A percentile compares a stretch with the other conserved stretches of the same genome.
Conservation (phyloP, 306 rosid genomes). For the Adenanthera pavonina region DNA sequence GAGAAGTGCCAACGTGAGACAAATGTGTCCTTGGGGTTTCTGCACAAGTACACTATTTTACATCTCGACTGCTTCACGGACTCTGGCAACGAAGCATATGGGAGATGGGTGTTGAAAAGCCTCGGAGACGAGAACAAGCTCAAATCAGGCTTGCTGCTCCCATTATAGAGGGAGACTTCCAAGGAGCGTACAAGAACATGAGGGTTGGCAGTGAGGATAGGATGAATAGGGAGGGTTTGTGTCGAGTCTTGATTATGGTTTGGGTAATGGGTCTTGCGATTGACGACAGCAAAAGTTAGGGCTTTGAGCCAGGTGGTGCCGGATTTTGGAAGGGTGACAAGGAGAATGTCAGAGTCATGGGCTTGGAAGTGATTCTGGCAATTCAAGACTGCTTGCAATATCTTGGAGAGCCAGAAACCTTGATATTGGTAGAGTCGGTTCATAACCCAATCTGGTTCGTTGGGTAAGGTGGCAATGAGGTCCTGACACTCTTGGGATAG, state of each 20-base stretch:
- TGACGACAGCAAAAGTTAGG: slow-evolving; percentile 34
- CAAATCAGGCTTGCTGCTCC: slow-evolving; percentile 14
- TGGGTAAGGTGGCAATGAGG: too few relatives aligned
- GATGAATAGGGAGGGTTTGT: neutral
- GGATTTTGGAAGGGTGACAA: slow-evolving; percentile 45
- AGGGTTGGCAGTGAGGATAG: slow-evolving; percentile 30
- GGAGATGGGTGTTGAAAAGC: neutral
- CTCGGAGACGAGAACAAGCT: slow-evolving; percentile 13
- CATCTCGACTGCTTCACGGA: slow-evolving; percentile 28
- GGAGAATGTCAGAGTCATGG: slow-evolving; percentile 41
- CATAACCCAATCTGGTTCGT: too few relatives aligned
- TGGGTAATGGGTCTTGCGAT: slow-evolving; percentile 8
- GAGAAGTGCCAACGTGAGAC: slow-evolving; percentile 49
- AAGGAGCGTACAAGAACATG: slow-evolving; percentile 42
- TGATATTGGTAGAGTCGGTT: too few relatives aligned
- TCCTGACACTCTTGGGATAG: slow-evolving; percentile 39
- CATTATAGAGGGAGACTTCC: slow-evolving; percentile 32
- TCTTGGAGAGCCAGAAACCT: slow-evolving; percentile 38
- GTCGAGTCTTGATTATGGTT: neutral
- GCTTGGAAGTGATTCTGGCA: slow-evolving; percentile 16
- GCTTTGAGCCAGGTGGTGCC: slow-evolving; percentile 62
- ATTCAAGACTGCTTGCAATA: slow-evolving; percentile 38
- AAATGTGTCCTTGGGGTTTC: slow-evolving; percentile 48
- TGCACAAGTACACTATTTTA: slow-evolving; percentile 46
- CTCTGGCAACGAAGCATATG: slow-evolving; percentile 13